A percentile compares a stretch with the other conserved stretches of the same genome.
Conservation (phyloP, 306 rosid species). For the Vigna trinervia region DNA sequence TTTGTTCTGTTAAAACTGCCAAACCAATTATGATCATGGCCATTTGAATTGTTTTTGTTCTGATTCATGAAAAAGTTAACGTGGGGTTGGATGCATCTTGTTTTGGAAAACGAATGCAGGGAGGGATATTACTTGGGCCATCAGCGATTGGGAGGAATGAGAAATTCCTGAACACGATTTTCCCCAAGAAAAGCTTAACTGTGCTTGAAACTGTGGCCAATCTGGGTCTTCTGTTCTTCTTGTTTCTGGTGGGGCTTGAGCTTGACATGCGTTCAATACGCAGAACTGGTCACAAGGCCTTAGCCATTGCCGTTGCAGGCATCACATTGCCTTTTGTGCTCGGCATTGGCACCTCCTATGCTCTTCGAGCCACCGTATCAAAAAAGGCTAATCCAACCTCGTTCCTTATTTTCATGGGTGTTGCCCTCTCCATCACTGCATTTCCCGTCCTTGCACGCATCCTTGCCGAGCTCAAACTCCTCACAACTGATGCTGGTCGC, state of each 20-base stretch:
- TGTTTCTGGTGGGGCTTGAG: slow-evolving; percentile 76
- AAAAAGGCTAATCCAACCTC: slow-evolving; percentile 50
- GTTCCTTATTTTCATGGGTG: slow-evolving; percentile 79
- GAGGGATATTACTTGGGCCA: slow-evolving; percentile 75
- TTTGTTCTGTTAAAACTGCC: neutral
- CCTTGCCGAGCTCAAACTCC: slow-evolving; percentile 79
- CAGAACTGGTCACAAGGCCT: slow-evolving; percentile 58
- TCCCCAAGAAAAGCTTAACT: slow-evolving; percentile 62
- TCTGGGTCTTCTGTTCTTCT: slow-evolving; percentile 68
- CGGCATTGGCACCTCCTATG: slow-evolving; percentile 65
- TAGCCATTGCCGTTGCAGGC: slow-evolving; percentile 63
- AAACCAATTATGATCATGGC: neutral
- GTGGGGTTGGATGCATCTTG: neutral
- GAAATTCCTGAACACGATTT: slow-evolving; percentile 52
- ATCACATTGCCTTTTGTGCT: slow-evolving; percentile 68
- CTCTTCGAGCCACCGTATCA: slow-evolving; percentile 54
- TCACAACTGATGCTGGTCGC: slow-evolving; percentile 76
- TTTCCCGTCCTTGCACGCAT: slow-evolving; percentile 81
- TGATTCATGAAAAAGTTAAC: slow-evolving; percentile 16
- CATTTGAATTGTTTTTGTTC: neutral
- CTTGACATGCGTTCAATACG: slow-evolving; percentile 63
- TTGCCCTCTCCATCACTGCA: slow-evolving; percentile 77
- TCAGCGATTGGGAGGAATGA: slow-evolving; percentile 66
- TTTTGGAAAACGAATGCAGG: slow-evolving; percentile 48
- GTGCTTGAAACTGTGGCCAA: slow-evolving; percentile 76